Evolutionary conservation across 2,329 filamentous ascomycete genomes (phyloP).

Genomic region (Paradendryphiella salina): DNA sequence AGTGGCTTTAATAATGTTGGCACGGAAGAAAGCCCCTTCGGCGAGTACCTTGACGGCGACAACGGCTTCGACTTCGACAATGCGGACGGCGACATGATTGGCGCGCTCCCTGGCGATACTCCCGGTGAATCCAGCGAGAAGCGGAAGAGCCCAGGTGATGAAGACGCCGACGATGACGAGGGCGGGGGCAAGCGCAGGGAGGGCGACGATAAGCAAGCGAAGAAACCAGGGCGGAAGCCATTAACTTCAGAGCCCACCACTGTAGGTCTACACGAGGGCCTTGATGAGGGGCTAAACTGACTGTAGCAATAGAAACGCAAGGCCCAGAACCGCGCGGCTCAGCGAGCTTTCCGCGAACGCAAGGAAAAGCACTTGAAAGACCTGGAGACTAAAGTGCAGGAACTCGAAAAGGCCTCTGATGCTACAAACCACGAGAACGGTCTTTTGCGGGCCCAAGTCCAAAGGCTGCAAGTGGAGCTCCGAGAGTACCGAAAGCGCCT

Average conservation of each 20-base stretch:
- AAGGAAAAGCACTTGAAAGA: conserved; percentile 69
- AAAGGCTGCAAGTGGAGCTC: conserved; percentile 81
- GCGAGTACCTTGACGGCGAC: conserved; percentile 80
- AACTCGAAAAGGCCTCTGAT: conserved; percentile 79
- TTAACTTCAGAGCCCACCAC: conserved; percentile 94
- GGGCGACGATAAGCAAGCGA: conserved; percentile 80
- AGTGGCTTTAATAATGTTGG: conserved; percentile 55
- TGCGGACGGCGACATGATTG: conserved; percentile 70
- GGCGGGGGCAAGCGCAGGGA: conserved; percentile 77
- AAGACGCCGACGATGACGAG: conserved; percentile 64
- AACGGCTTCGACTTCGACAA: conserved; percentile 75
- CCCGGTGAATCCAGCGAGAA: conserved; percentile 60
- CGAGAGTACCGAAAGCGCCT: conserved; percentile 89
- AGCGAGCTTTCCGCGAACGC: conserved; percentile 63
- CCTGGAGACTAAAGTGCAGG: conserved; percentile 68
- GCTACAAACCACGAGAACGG: conserved; percentile 83
- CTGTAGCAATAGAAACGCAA: conserved; percentile 74
- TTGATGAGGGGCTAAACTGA: conserved; percentile 27
- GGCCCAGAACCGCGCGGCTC: conserved; percentile 68
- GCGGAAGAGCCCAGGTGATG: conserved; percentile 71
- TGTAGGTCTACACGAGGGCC: conserved; percentile 62
- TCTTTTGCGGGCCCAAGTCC: conserved; percentile 80
- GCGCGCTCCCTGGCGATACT: conserved; percentile 67
- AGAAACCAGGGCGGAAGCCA: conserved; percentile 96
- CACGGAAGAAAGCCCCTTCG: conserved; percentile 73